phyloP scores from a whole-genome alignment of 2,329 filamentous ascomycete genomes.

The Xylariaceae sp. region DNA sequence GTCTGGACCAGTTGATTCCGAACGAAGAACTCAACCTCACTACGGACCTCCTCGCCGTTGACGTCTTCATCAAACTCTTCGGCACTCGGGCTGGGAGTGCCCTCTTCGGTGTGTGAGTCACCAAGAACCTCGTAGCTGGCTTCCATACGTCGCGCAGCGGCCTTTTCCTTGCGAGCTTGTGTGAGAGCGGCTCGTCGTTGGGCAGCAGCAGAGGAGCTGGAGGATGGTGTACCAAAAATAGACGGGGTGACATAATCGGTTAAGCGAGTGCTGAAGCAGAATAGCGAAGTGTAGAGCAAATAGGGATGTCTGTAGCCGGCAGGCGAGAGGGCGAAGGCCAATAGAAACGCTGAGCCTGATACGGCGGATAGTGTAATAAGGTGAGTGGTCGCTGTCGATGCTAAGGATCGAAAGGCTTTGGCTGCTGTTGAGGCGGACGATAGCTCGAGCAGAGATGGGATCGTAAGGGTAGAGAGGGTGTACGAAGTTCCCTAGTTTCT shows the following conservation, averaged over 20 bases:
- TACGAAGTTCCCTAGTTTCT: slow-evolving; percentile 82
- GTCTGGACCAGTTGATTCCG: slow-evolving; percentile 62
- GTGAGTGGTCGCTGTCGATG: slow-evolving; percentile 67
- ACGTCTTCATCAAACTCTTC: slow-evolving; percentile 53
- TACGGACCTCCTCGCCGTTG: slow-evolving; percentile 69
- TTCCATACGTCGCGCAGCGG: slow-evolving; percentile 61
- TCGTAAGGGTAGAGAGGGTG: slow-evolving; percentile 76
- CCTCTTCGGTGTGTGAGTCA: slow-evolving; percentile 57
- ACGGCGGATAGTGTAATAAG: slow-evolving; percentile 71
- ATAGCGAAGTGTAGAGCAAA: slow-evolving; percentile 81
- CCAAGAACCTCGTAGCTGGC: slow-evolving; percentile 74
- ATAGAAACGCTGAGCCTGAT: slow-evolving; percentile 73
- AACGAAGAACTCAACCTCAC: slow-evolving; percentile 61
- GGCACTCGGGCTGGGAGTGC: slow-evolving; percentile 48
- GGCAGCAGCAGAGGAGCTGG: slow-evolving; percentile 38
- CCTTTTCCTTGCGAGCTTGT: slow-evolving; percentile 40
- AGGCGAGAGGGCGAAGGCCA: slow-evolving; percentile 81
- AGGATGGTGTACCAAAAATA: slow-evolving; percentile 43
- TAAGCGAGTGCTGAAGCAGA: slow-evolving; percentile 68
- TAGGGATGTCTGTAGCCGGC: slow-evolving; percentile 82
- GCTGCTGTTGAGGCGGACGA: slow-evolving; percentile 76
- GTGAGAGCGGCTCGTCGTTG: slow-evolving; percentile 41
- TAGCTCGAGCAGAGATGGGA: slow-evolving; percentile 81
- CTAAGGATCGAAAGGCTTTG: slow-evolving; percentile 73
- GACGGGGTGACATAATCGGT: slow-evolving; percentile 57